A percentile compares a stretch with the other conserved stretches of the same genome.
phyloP scores from a whole-genome alignment of 306 rosid species.

The Vachellia collinsii region DNA sequence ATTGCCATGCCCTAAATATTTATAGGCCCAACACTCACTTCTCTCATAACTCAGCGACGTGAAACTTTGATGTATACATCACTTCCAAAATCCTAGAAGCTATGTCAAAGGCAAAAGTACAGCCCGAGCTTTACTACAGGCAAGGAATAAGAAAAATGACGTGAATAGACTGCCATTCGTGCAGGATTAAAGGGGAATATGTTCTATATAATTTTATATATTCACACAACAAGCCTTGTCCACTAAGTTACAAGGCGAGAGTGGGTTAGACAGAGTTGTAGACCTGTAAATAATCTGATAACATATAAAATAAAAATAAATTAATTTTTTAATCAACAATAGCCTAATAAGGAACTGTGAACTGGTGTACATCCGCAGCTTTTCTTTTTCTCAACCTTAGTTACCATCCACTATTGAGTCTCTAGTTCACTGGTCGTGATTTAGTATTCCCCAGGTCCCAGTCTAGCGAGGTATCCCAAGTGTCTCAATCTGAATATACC shows the following conservation, averaged over 20 bases:
- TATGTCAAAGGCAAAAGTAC: conserved; percentile 4
- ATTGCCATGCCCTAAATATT: neutral
- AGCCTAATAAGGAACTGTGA: neutral
- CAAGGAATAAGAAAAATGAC: neutral
- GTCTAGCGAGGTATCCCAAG: neutral
- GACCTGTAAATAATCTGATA: too few species aligned
- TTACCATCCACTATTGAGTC: conserved; percentile 13
- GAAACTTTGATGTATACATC: neutral
- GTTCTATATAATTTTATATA: neutral
- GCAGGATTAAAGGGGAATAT: neutral
- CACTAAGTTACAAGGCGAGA: neutral
- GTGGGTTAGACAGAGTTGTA: too few species aligned
- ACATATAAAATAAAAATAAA: too few species aligned
- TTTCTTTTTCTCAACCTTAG: conserved; percentile 9
- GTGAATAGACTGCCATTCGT: neutral
- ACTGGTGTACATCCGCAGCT: neutral
- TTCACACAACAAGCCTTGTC: neutral
- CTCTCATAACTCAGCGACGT: neutral
- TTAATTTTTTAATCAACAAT: neutral
- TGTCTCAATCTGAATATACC: neutral
- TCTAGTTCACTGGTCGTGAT: neutral
- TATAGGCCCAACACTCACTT: neutral
- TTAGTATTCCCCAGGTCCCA: neutral
- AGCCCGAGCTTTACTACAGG: neutral
- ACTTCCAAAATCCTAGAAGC: neutral